Base-by-base conservation (phyloP, 805 yeast genomes). In the Ogataea polymorpha region DNA sequence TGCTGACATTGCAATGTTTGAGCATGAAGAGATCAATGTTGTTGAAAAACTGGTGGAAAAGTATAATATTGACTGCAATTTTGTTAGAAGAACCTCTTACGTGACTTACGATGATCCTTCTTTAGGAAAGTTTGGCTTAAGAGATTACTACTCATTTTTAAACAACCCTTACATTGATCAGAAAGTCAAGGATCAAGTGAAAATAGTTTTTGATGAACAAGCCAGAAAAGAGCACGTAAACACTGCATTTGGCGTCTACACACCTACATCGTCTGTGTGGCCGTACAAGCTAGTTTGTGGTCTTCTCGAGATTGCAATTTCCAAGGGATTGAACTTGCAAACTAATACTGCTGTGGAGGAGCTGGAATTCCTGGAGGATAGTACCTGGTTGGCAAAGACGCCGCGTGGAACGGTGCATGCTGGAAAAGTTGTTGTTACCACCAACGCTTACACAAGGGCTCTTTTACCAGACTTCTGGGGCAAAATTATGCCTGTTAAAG, bases 191-290 rank as follows among this genome's bases (percentile, higher is more conserved):
- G 48, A 57, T 35, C 8, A 50, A 41, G 49, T 66, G 15, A 62
- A 61, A 40, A 48, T 69, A 6, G 43, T 55, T 8, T 54, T 51
- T 35, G 68, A 65, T 13, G 63, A 62, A 8, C 51, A 48, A 28
- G 65, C 67, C 6, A 47, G 49, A 35, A 41, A 50, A 5, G 65
- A 68, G 23, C 56, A 50, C 26, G 56, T 48, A 6, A 39, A 46
- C 6, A 55, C 62, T 6, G 45, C 51, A 6, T 61, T 63, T 13
- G 65, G 65, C 11, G 54, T 69, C 18, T 48, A 58, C 4, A 61
- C 63, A 37, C 73, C 74, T 7, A 72, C 76, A 3, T 65, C 70
- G 2, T 62, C 71, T 4, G 49, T 72, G 30, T 72, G 75, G 66
- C 75, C 77, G 8, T 70, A 72, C 53, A 66, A 66, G 45, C 54